Base-by-base conservation (phyloP, 2,329 filamentous ascomycete genomes). In the Hymenoscyphus linearis region DNA sequence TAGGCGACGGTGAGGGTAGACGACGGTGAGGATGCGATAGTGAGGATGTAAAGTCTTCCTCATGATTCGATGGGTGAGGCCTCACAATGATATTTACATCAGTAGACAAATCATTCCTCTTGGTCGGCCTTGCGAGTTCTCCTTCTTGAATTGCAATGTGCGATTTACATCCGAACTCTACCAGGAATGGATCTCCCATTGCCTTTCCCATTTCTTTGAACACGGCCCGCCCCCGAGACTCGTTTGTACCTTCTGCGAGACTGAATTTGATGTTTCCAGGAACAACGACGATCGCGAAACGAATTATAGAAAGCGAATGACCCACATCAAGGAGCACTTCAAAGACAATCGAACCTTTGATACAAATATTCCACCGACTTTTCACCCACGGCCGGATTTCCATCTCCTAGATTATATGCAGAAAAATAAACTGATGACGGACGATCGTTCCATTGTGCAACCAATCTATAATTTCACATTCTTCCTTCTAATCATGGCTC, bases 261-360 rank as follows among this genome's bases (percentile, higher is more conserved):
- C 4, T 5, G 37, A 40, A n/a, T 40, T 40, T n/a, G 14, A n/a
- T 10, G 13, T 52, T 27, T 63, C 67, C 10, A 26, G 36, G 34
- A 58, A 60, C 27, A 10, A 54, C 2, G 18, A 44, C 2, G 56
- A 70, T 58, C 60, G 60, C 1, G 6, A 22, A 12, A 10, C 10
- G n/a, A 69, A 60, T 40, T 73, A 67, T 68, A 34, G 31, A 0
- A 18, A 64, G 0, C 76, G 82, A 1, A 80, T 85, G 79, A 31
- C 68, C 2, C 83, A 86, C 64, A 80, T 85, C 57, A 75, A 71
- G 0, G 60, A 61, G 0, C 83, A 85, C 59, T 68, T 13, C 47
- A 70, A 2, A 73, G 72, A 62, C 3, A 0, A 59, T 66, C 5
- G 66, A 60, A 6, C 65, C 57, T 0, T 59, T 31, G 25, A 47